Evolutionary conservation across 768 basidiomycete species (phyloP).

Genomic region (Suillus hirtellus): DNA sequence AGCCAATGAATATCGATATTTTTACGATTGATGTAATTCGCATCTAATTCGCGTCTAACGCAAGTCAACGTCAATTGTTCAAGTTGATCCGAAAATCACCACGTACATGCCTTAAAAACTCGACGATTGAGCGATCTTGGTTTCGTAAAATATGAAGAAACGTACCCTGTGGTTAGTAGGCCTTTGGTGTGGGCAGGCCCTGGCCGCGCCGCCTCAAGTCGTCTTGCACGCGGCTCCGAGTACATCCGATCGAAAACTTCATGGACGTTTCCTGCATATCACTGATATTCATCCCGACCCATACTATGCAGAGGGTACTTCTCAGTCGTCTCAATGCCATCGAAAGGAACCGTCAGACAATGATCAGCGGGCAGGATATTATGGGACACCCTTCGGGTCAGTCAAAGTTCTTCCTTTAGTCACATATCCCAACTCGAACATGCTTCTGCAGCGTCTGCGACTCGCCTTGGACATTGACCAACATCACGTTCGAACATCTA

Average conservation of each 20-base stretch:
- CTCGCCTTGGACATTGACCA: conserved; percentile 74
- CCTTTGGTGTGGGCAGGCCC: conserved; percentile 14
- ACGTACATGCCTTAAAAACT: conserved; percentile 1
- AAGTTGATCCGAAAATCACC: background rate
- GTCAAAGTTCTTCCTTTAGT: conserved; percentile 24
- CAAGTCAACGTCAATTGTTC: background rate
- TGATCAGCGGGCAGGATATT: conserved; percentile 56
- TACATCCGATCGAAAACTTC: conserved; percentile 43
- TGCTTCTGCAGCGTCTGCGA: conserved; percentile 58
- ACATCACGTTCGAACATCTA: conserved; percentile 79
- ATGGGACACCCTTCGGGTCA: conserved; percentile 69
- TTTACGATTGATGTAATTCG: background rate
- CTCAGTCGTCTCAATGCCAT: conserved; percentile 68
- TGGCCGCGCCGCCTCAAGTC: conserved; percentile 42
- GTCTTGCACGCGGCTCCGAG: conserved; percentile 31
- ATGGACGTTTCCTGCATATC: conserved; percentile 78
- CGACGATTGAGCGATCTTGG: background rate
- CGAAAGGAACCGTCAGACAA: conserved; percentile 50
- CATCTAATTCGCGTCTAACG: background rate
- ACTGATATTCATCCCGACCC: conserved; percentile 86
- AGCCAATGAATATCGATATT: too few species aligned
- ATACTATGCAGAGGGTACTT: conserved; percentile 53
- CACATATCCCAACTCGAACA: conserved; percentile 1
- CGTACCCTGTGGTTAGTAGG: conserved; percentile 4
- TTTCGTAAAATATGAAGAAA: conserved; percentile 4